A percentile compares a stretch with the other conserved stretches of the same genome.
Conservation (phyloP, 495 filamentous ascomycete species). For the Tuber borchii region DNA sequence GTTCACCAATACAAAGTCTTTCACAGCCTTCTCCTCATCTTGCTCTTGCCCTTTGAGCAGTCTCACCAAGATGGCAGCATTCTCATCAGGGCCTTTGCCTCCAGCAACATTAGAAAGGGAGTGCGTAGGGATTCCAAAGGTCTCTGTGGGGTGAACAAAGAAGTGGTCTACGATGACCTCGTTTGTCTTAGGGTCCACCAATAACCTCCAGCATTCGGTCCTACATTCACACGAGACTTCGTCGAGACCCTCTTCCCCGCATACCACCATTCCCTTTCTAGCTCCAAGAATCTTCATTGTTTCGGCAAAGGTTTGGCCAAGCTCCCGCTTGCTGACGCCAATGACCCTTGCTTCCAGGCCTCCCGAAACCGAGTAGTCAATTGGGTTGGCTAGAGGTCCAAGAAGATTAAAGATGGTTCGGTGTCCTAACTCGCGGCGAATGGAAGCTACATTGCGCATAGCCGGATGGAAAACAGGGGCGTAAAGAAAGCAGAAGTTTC, state of each 20-base stretch:
- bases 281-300: constrained; percentile 70
- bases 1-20: constrained; percentile 92
- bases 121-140: constrained; percentile 71
- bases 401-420: constrained; percentile 95
- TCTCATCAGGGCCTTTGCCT: constrained; percentile 78
- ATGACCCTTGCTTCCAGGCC: constrained; percentile 82
- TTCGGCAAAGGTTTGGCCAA: constrained; percentile 81
- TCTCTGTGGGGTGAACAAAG: constrained; percentile 63
- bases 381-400: constrained; percentile 83
- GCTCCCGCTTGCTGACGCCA: constrained; percentile 76
- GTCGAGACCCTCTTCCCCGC: constrained; percentile 89
- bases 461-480: constrained; percentile 94
- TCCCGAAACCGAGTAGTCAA: constrained; percentile 53
- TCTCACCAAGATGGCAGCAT: constrained; percentile 71
- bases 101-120: constrained; percentile 69
- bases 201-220: constrained; percentile 80
- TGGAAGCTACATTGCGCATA: constrained; percentile 75
- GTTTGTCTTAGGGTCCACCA: constrained; percentile 49
- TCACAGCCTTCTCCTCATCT: constrained; percentile 73
- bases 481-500: constrained; percentile 93
- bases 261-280: constrained; percentile 81
- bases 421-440: constrained; percentile 77
- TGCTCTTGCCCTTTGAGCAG: constrained; percentile 68
- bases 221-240: constrained; percentile 83
- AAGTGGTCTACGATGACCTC: constrained; percentile 64